Evolutionary conservation across 2,329 filamentous ascomycete genomes (phyloP).

Genomic region (Neodidymelliopsis sp.): DNA sequence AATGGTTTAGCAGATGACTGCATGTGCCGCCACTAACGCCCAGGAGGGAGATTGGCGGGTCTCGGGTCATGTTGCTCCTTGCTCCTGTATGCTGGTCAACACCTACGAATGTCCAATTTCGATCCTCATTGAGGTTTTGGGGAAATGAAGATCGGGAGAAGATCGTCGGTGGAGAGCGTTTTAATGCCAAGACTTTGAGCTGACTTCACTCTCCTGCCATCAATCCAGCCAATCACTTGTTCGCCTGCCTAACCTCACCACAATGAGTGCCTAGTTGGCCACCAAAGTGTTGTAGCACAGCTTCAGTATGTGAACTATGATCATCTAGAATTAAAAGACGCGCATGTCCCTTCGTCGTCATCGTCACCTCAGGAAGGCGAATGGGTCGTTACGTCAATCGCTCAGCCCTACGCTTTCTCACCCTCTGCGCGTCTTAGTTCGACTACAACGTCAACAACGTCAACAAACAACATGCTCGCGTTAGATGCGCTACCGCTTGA

Average conservation of each 20-base stretch:
- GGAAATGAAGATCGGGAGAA: conserved; percentile 16
- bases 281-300: neutral
- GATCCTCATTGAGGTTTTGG: conserved; percentile 12
- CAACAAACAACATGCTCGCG: conserved; percentile 14
- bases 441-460: neutral
- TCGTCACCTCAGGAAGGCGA: neutral
- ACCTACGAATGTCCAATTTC: conserved; percentile 4
- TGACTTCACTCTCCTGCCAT: neutral
- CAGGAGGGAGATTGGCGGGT: conserved; percentile 16
- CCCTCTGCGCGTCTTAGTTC: conserved; percentile 1
- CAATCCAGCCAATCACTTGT: conserved; percentile 7
- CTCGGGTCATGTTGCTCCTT: conserved; percentile 9
- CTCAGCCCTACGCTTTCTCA: neutral
- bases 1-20: conserved; percentile 14
- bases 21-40: conserved; percentile 18
- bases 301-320: neutral
- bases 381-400: neutral
- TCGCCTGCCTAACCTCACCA: neutral
- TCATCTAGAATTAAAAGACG: neutral
- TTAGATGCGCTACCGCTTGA: conserved; percentile 38
- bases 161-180: conserved; percentile 21
- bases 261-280: neutral
- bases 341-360: neutral
- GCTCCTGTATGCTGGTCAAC: conserved; percentile 5
- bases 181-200: conserved; percentile 13